Base-by-base conservation (phyloP, 192 early-diverging fungal genomes). In the Haplosporangium gracile region DNA sequence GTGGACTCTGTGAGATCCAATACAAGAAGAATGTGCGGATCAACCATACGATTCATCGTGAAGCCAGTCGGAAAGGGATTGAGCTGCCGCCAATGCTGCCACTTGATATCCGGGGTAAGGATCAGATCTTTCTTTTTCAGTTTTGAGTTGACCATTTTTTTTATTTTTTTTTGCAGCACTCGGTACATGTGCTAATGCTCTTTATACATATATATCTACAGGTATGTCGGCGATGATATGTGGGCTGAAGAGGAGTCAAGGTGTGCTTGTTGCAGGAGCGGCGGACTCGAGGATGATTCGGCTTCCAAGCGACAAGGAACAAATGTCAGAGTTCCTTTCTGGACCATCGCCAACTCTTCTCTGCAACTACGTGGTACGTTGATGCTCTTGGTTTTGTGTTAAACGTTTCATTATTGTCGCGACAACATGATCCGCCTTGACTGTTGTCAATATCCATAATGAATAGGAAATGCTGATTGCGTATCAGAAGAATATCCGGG, bases 1-100 rank as follows among this genome's bases (percentile, higher is more conserved):
- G 26, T 16, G 42, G 42, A 5, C 24, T 26, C 20, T 51, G 76
- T 32, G 76, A 77, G 22, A 43, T n/a, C 9, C 76, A 77, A 10
- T 77, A 69, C 76, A 68, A 69, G 42, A 77, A 77, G 36, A 77
- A 77, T 38, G 24, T 77, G 6, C 11, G 76, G 29, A 77, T 77
- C 13, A 77, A 77, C 29, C 76, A 77, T 32, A 47, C 76, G 5
- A 77, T 69, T 24, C 43, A 39, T 22, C 49, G 26, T 16, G 43
- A 26, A 49, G 76, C 76, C 8, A 45, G 22, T 11, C 38, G 76
- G 5, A 39, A 47, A 26, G 76, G 65, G 15, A n/a, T 77, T 11
- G 42, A 43, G 42, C 32, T 77, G 6, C 65, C 76, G 2, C 5
- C 38, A 0, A 77, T 77, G 76, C 42, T 69, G 2, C 76, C 76